Conservation (phyloP, 192 early-diverging fungal genomes). For the Podila clonocystis region DNA sequence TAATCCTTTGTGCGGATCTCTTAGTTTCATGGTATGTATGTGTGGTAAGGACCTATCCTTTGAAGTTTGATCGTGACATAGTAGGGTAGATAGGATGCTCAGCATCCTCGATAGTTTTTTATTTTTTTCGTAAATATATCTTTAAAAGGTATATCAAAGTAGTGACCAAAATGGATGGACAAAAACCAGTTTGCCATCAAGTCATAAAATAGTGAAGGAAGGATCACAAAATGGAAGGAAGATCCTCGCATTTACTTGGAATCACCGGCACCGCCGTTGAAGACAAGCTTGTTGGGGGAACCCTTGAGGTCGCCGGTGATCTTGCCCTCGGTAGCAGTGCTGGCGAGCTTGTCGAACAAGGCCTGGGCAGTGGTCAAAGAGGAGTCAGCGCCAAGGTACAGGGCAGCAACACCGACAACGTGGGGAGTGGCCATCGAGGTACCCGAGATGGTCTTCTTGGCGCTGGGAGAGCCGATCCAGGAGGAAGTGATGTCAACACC, state of each 20-base stretch:
- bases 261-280: neutral
- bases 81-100: no score
- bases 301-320: conserved; percentile 30
- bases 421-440: conserved; percentile 68
- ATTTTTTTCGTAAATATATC: no score
- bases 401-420: conserved; percentile 62
- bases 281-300: conserved; percentile 10
- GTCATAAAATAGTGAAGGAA: neutral
- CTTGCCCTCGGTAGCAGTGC: conserved; percentile 54
- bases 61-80: no score
- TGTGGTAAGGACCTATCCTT: no score
- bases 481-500: conserved; percentile 62
- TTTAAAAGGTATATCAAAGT: no score
- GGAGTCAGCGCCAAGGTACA: conserved; percentile 35
- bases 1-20: no score
- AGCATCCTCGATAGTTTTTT: no score
- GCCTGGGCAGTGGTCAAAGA: conserved; percentile 15
- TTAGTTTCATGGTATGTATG: no score
- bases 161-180: no score
- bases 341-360: conserved; percentile 4
- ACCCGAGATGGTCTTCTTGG: conserved; percentile 59
- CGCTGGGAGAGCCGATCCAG: conserved; percentile 28
- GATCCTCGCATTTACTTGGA: neutral
- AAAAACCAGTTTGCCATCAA: neutral
- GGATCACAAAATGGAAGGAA: neutral